Percentiles rank a stretch among this genome's conserved stretches.
phyloP scores from a whole-genome alignment of 2,329 filamentous ascomycete species.

The Endothia cerciana region DNA sequence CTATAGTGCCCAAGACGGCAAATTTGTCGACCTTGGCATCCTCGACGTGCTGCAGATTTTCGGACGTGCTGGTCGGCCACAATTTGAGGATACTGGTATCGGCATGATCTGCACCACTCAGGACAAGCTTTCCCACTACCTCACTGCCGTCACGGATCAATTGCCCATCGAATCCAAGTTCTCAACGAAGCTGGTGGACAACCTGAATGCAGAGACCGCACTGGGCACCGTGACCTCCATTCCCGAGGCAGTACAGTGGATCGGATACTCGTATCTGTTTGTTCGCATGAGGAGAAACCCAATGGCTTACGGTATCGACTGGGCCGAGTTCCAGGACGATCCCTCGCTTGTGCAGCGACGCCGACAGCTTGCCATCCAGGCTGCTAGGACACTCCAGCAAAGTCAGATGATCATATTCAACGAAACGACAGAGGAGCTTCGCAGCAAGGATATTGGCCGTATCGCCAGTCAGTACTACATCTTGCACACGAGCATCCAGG shows the following conservation, averaged over 20 bases:
- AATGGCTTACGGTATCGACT: conserved; percentile 92
- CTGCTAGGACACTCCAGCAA: conserved; percentile 82
- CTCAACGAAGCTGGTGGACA: conserved; percentile 91
- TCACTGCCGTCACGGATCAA: conserved; percentile 91
- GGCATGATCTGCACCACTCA: conserved; percentile 97
- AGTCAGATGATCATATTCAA: conserved; percentile 99
- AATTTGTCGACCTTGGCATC: conserved; percentile 95
- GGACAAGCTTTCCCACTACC: conserved; percentile 90
- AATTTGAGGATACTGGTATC: conserved; percentile 96
- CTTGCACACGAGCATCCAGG: conserved; percentile 87
- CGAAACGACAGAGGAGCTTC: conserved; percentile 87
- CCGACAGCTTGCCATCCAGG: conserved; percentile 84
- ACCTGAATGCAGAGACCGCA: conserved; percentile 92
- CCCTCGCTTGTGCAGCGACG: conserved; percentile 84
- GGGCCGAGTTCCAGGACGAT: conserved; percentile 86
- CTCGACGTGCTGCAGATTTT: conserved; percentile 98
- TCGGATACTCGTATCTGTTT: conserved; percentile 96
- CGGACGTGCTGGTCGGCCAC: conserved; percentile 93
- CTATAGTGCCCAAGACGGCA: conserved; percentile 94
- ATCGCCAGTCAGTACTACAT: conserved; percentile 99
- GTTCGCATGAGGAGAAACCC: conserved; percentile 95
- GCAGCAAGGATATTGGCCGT: conserved; percentile 91
- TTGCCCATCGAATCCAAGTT: conserved; percentile 98
- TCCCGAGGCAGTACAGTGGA: conserved; percentile 91
- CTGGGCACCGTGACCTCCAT: conserved; percentile 95